These are phyloP conservation scores for Chrysoporthe austroafricana DNA, from an alignment of 2,329 filamentous ascomycete species.

Conservation along the genomic window DNA sequence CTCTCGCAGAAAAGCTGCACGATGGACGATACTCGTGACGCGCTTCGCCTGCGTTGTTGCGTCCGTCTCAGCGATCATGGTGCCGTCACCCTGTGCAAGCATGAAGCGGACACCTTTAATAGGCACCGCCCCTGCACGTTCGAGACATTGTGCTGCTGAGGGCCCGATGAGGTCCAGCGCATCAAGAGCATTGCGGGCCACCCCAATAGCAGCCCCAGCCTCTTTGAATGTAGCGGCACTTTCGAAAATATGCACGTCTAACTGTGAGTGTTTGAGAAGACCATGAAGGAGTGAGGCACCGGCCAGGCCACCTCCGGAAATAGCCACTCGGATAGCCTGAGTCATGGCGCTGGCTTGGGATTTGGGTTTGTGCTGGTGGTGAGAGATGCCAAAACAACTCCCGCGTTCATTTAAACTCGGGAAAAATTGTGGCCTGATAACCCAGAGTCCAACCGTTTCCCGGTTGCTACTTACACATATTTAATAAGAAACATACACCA, in stretches of 20 bases:
- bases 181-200: constrained; percentile 9
- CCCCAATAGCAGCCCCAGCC: constrained; percentile 11
- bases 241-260: constrained; percentile 20
- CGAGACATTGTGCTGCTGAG: constrained; percentile 26
- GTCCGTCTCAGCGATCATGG: constrained; percentile 3
- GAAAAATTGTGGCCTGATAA: too few relatives aligned
- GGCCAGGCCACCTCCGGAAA: constrained; percentile 31
- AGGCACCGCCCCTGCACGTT: constrained; percentile 5
- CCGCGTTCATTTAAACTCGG: too few relatives aligned
- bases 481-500: too few relatives aligned
- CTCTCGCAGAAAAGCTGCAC: constrained; percentile 30
- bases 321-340: constrained; percentile 29
- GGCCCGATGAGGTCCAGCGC: constrained; percentile 10
- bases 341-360: constrained; percentile 14
- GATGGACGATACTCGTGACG: constrained; percentile 31
- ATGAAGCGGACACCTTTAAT: constrained; percentile 8
- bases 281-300: constrained; percentile 27
- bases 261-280: neutral
- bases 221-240: neutral
- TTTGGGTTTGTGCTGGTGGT: too few relatives aligned
- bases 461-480: too few relatives aligned
- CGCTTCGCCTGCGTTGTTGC: constrained; percentile 11
- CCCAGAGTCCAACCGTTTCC: too few relatives aligned
- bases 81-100: constrained; percentile 6
- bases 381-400: too few relatives aligned